Evolutionary conservation across 768 basidiomycete species (phyloP), one percentile per base, ranked within the genome.

Genomic region (Termitomyces sp.): DNA sequence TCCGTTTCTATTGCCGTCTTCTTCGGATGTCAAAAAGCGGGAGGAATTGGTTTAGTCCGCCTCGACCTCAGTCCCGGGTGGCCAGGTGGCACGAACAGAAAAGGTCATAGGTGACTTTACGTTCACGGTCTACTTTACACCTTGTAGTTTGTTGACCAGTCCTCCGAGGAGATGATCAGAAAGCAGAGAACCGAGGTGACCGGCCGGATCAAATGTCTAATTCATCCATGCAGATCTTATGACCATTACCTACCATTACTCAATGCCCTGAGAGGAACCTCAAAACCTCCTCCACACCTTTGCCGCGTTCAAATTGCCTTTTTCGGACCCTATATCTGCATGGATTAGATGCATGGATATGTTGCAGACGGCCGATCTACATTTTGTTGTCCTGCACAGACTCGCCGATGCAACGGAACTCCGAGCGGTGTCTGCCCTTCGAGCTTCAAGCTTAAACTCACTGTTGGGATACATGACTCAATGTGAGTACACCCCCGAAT

Each of bases 141-240:
- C 28, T 43, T 7, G n/a, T 54, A 54, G 6, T 54, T 41, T 33
- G 23, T 35, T 48, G 23, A 26, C 23, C 30, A 10, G 16, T 53
- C 26, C 43, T 48, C 55, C 55, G 55, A 56, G 55, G 55, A 48
- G 55, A 56, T 48, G 32, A 18, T 18, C 14, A 36, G 46, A 48
- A 56, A 56, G 46, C 23, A 20, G 35, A n/a, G 51, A 52, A 38
- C 52, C 52, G 52, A 53, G 52, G 52, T 43, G 52, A 43, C 28
- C 40, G 52, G 52, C 52, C 52, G 52, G 40, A 54, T 54, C 52
- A 54, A n/a, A 40, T 40, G 2, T 23, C 12, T 20, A 36, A 26
- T 26, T 47, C 12, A 16, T 32, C 9, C 41, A n/a, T 41, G 41
- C 41, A 41, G 41, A 48, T 32, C 33, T 51, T 20, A 38, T 51